Base-by-base conservation (phyloP, 2,329 filamentous ascomycete genomes). In the Sarocladium brachiariae region DNA sequence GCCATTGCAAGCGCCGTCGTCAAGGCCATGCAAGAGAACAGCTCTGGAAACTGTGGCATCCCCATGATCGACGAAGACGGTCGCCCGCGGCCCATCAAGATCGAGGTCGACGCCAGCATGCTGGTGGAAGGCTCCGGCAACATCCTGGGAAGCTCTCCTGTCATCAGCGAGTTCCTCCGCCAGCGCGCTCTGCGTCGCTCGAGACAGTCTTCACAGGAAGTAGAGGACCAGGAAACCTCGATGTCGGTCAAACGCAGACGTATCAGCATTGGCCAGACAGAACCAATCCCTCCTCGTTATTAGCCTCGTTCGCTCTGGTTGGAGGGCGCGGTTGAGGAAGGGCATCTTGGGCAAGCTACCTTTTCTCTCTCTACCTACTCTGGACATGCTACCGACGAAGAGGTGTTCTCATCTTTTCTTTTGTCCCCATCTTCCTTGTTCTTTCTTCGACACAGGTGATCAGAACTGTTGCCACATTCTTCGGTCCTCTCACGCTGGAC, bases 11-110 rank as follows among this genome's bases (percentile, higher is more conserved):
- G 65, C 7, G 65, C 73, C 3, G 62, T 81, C 2, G 65, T 77
- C 11, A 57, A 67, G 11, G 69, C 73, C 2, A 59, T 81, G 2
- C 63, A 70, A 31, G 63, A 72, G 24, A 69, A 69, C 53, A 68
- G 69, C 56, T 62, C 64, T 3, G 66, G 64, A 6, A 58, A 59
- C 23, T 66, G 64, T 25, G 70, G 68, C 9, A 64, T 74, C 13
- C 71, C 71, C 33, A 72, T 76, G 73, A 68, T 73, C 35, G 69
- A 75, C 50, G 68, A 70, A 49, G 62, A 72, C 10, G 72, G 72
- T 14, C 63, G 62, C 19, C 68, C 69, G 4, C 60, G 73, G 11
- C 69, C 70, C 1, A 57, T 76, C 37, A 61, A 59, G 21, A 64
- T 76, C 27, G 61, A 68, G 23, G 66, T 80, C 11, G 68, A 71